Evolutionary conservation across 306 rosid genomes (phyloP).

Genomic region (Malus domestica): DNA sequence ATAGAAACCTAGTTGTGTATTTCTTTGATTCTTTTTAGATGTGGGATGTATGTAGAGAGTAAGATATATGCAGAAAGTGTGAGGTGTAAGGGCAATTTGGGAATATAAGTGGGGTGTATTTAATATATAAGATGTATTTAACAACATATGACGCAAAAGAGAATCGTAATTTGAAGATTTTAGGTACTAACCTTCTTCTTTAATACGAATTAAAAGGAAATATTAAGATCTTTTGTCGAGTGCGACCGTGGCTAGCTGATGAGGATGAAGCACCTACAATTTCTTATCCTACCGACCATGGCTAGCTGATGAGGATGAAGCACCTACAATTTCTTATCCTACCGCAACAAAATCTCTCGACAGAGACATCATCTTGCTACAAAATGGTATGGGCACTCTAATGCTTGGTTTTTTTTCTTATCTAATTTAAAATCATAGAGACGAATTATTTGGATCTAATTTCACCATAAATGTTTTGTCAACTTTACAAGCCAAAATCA

Average conservation of each 20-base stretch:
- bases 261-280: constrained; percentile 51
- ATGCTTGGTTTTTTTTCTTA: no score
- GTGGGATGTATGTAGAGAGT: no score
- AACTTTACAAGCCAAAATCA: constrained; percentile 55
- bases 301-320: constrained; percentile 67
- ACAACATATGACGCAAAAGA: no score
- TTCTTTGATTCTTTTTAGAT: no score
- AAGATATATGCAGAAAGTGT: no score
- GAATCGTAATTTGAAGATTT: background rate
- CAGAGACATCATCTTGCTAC: constrained; percentile 73
- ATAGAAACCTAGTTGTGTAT: no score
- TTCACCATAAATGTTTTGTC: background rate
- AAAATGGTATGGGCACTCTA: constrained; percentile 45
- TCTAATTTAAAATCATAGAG: background rate
- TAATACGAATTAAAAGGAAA: constrained; percentile 84
- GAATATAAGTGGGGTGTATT: no score
- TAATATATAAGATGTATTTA: no score
- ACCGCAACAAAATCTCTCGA: constrained; percentile 67
- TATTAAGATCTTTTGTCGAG: constrained; percentile 85
- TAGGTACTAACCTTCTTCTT: constrained; percentile 11
- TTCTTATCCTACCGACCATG: constrained; percentile 79
- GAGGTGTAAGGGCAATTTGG: no score
- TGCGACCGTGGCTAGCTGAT: constrained; percentile 77
- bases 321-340: constrained; percentile 61
- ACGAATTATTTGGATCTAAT: background rate